Evolutionary conservation across 371 early-diverging fungal species (phyloP), one percentile per base, ranked within the genome.

Genomic region (Chytridium lagenaria): DNA sequence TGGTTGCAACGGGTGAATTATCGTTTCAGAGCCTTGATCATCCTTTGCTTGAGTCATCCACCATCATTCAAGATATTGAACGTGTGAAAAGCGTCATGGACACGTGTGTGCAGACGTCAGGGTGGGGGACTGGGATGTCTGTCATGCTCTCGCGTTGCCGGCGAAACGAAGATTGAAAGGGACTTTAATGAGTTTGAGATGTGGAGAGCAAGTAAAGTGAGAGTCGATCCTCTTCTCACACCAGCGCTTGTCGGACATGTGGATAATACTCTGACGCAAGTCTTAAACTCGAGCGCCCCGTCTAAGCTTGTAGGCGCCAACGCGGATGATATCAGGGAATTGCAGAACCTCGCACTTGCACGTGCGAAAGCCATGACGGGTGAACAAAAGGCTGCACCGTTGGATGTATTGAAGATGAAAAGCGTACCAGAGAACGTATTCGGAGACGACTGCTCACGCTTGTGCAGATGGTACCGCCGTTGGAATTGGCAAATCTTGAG

Each of bases 391-490:
- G 37, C 31, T 40, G 15, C 68, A 7, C 61, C n/a, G n/a, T n/a
- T n/a, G n/a, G n/a, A n/a, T n/a, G n/a, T n/a, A n/a, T n/a, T n/a
- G n/a, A n/a, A n/a, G n/a, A n/a, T n/a, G n/a, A n/a, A n/a, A n/a
- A n/a, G n/a, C n/a, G n/a, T n/a, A n/a, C n/a, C n/a, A n/a, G 67
- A 0, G 77, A 76, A 55, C 31, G 71, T 30, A 49, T 76, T 22
- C 34, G 77, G 59, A 36, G 77, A 49, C 68, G 77, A 26, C 44
- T 76, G 22, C 50, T 76, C 40, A 61, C 71, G 23, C 70, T 76
- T 26, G 73, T 76, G 30, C 69, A 72, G 38, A 63, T 49, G 22
- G 77, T 72, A 7, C 77, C 77, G 1, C 68, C 71, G 19, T 34
- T 49, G 2, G 76, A 76, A 55, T 67, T 76, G 67, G 71, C 44